phyloP scores from a whole-genome alignment of 108 stramenopile genomes.

The Nitzschia putrida region DNA sequence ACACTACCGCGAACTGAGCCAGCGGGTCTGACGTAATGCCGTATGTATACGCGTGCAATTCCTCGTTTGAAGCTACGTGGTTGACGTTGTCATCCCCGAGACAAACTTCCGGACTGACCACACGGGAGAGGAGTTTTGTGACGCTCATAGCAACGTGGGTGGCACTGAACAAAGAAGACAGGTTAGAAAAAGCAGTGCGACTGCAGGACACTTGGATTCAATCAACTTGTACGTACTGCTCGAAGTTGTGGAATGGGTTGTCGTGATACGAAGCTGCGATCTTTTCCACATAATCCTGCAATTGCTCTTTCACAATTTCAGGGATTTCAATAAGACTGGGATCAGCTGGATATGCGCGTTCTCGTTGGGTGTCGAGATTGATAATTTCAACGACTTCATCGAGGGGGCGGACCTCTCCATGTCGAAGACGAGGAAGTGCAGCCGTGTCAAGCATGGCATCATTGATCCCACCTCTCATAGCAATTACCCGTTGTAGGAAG shows the following conservation, averaged over 20 bases:
- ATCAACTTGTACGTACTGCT: neutral
- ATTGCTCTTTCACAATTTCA: constrained; percentile 13
- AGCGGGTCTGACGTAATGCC: neutral
- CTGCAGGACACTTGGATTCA: no score
- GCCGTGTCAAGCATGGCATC: neutral
- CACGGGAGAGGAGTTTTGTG: neutral
- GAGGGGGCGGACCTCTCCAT: neutral
- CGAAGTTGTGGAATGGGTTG: neutral
- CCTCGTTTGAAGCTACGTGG: neutral
- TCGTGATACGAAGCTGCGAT: constrained; percentile 31
- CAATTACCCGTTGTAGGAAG: neutral
- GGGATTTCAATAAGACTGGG: neutral
- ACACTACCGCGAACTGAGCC: neutral
- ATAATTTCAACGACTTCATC: constrained; percentile 30
- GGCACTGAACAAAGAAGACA: neutral
- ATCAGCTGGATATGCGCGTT: constrained; percentile 4
- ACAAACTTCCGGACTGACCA: neutral
- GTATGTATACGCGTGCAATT: neutral
- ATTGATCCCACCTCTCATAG: neutral
- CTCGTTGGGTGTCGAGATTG: constrained; percentile 2
- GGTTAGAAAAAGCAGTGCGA: no score
- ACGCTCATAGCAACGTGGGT: neutral
- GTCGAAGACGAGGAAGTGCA: no score
- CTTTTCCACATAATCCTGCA: constrained; percentile 26
- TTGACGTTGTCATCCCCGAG: neutral